Percentiles rank a stretch among this genome's conserved stretches.
Evolutionary conservation across 495 filamentous ascomycete species (phyloP).

Genomic region (Penicillium robsamsonii): DNA sequence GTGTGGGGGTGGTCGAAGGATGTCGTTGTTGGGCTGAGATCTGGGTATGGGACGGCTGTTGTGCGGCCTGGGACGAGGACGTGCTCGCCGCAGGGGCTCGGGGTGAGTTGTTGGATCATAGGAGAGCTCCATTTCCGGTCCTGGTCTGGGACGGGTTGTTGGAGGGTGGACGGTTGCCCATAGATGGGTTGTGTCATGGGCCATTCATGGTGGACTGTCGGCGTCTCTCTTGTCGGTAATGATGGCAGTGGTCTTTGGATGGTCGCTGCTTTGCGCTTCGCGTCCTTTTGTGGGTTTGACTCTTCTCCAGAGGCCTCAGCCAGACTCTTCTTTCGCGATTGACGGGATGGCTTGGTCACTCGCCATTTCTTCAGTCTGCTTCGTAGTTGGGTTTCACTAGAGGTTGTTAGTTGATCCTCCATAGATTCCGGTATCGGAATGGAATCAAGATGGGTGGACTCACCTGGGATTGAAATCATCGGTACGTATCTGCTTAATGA

Average conservation of each 20-base stretch:
- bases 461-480: slow-evolving; percentile 51
- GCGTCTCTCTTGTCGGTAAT: slow-evolving; percentile 6
- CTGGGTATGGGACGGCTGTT: slow-evolving; percentile 17
- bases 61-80: slow-evolving; percentile 21
- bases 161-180: slow-evolving; percentile 18
- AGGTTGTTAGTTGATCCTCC: not conserved
- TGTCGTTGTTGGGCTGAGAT: slow-evolving; percentile 23
- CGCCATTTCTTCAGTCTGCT: slow-evolving; percentile 51
- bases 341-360: slow-evolving; percentile 49
- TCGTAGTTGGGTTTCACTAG: slow-evolving; percentile 49
- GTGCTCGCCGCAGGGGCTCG: slow-evolving; percentile 30
- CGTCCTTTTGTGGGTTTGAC: slow-evolving; percentile 30
- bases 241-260: slow-evolving; percentile 13
- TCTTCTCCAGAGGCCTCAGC: slow-evolving; percentile 14
- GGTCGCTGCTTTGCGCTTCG: slow-evolving; percentile 25
- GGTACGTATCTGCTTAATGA: slow-evolving; percentile 49
- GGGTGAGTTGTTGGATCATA: slow-evolving; percentile 26
- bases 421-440: not conserved
- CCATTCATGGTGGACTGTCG: slow-evolving; percentile 16
- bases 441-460: not conserved
- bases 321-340: slow-evolving; percentile 43
- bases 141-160: slow-evolving; percentile 16
- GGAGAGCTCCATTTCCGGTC: slow-evolving; percentile 27
- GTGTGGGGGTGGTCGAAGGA: slow-evolving; percentile 34
- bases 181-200: slow-evolving; percentile 15